phyloP scores from a whole-genome alignment of 1,139 yeast genomes.

The Sugiyamaella japonica region DNA sequence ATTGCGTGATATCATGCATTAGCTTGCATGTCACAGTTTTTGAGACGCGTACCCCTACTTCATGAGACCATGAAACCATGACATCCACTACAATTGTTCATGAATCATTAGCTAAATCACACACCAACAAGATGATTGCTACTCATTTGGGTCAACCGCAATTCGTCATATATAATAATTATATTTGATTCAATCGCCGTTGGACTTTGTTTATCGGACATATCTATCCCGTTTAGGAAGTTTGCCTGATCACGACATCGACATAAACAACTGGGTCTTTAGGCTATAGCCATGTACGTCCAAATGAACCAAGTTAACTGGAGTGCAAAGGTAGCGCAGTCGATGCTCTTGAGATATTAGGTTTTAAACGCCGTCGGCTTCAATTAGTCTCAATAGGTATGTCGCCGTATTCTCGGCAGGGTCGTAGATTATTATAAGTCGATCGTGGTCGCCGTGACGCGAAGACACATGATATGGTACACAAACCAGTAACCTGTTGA shows the following conservation, averaged over 20 bases:
- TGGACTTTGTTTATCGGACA: not conserved
- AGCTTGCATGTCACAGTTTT: not conserved
- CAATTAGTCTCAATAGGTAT: not conserved
- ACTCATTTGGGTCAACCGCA: not conserved
- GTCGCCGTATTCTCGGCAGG: not conserved
- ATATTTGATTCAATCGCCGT: not conserved
- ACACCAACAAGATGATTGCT: too few relatives aligned
- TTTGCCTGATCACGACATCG: conserved; percentile 2
- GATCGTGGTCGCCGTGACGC: not conserved
- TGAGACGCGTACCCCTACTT: not conserved
- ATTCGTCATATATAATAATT: not conserved
- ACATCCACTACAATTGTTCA: too few relatives aligned
- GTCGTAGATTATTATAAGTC: too few relatives aligned
- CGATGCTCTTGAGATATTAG: too few relatives aligned
- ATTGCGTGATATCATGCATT: conserved; percentile 1
- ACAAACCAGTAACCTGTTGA: not conserved
- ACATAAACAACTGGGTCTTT: not conserved
- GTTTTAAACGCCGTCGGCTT: not conserved
- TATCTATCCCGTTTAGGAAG: not conserved
- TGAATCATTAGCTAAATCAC: too few relatives aligned
- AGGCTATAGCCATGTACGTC: too few relatives aligned
- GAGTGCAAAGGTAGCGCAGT: not conserved
- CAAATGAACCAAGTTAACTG: too few relatives aligned
- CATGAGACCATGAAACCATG: too few relatives aligned
- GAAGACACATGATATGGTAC: conserved; percentile 1